Base-by-base conservation (phyloP, 208 protist genomes). In the Entamoeba invadens region DNA sequence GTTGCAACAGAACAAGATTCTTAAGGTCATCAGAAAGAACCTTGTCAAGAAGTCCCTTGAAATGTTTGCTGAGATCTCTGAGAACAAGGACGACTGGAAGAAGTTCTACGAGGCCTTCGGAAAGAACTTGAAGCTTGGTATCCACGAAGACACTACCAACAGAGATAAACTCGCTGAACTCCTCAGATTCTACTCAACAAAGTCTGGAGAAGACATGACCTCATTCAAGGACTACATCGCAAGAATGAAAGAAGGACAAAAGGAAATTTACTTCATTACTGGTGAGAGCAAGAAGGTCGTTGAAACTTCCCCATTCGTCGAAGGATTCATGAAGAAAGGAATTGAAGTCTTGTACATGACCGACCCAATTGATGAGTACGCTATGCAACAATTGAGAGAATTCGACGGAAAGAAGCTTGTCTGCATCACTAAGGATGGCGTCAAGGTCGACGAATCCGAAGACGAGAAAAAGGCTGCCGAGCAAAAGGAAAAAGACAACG, bases 201-300 rank as follows among this genome's bases (percentile, higher is more conserved):
- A 98, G 95, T 96, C 95, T 45, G 96, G 94, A 45, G 98, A 98
- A 44, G 97, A 99, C 68, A 91, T 96, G 51, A 98, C 97, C 46
- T 97, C 97, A 25, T 95, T 99, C 47, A 97, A 98, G 95, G 98
- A 99, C 94, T 99, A 99, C 96, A 96, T 98, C 51, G 95, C 95
- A 6, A 95, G 98, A 92, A 99, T 99, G 98, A 97, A 98, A 95
- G 97, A 98, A 95, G 96, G 95, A 18, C 98, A 99, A 97, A 98
- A 99, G 95, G 95, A 96, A 94, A 99, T 99, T 95, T 99, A 99
- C 97, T 99, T 98, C 96, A 99, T 99, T 96, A 99, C 98, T 72
- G 98, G 98, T 94, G 98, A 99, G 95, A 95, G 91, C 92, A 97
- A 97, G 93, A 94, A 96, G 2, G 95, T 95, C 0, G 96, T 99